phyloP scores from a whole-genome alignment of 371 early-diverging fungal genomes.

The Mucor indicus region DNA sequence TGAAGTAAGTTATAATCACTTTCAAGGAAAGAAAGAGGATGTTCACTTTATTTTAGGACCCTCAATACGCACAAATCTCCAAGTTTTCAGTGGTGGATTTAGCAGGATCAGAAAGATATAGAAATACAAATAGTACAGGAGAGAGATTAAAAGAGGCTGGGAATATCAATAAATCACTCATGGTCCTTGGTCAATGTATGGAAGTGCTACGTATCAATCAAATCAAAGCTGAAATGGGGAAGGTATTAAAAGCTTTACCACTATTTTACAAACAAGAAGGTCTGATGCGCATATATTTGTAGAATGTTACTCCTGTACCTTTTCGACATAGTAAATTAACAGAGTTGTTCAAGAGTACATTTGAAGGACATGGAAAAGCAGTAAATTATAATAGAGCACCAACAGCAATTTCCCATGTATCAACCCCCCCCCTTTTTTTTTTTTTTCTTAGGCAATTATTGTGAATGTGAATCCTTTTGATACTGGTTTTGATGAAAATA shows the following conservation, averaged over 20 bases:
- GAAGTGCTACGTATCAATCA: slow-evolving; percentile 65
- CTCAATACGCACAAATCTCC: slow-evolving; percentile 41
- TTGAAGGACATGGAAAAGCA: slow-evolving; percentile 66
- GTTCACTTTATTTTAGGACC: slow-evolving; percentile 30
- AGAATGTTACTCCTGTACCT: slow-evolving; percentile 51
- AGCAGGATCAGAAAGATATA: slow-evolving; percentile 93
- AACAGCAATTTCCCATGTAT: too few relatives aligned
- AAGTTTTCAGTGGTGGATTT: slow-evolving; percentile 89
- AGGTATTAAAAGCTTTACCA: slow-evolving; percentile 13
- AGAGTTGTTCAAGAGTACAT: slow-evolving; percentile 63
- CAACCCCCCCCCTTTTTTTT: neutral
- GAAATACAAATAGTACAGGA: slow-evolving; percentile 83
- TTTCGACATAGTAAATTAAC: slow-evolving; percentile 72
- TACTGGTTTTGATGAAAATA: slow-evolving; percentile 58
- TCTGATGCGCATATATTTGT: neutral
- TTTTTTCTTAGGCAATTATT: slow-evolving; percentile 47
- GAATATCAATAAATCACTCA: slow-evolving; percentile 90
- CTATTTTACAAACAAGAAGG: neutral
- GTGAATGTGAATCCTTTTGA: slow-evolving; percentile 68
- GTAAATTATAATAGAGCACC: too few relatives aligned
- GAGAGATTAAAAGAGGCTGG: slow-evolving; percentile 89
- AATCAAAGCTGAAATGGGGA: slow-evolving; percentile 32
- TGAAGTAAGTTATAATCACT: slow-evolving; percentile 26
- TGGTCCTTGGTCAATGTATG: slow-evolving; percentile 91
- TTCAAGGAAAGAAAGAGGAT: neutral